Conservation (phyloP, 306 rosid species). For the Rosa rugosa region DNA sequence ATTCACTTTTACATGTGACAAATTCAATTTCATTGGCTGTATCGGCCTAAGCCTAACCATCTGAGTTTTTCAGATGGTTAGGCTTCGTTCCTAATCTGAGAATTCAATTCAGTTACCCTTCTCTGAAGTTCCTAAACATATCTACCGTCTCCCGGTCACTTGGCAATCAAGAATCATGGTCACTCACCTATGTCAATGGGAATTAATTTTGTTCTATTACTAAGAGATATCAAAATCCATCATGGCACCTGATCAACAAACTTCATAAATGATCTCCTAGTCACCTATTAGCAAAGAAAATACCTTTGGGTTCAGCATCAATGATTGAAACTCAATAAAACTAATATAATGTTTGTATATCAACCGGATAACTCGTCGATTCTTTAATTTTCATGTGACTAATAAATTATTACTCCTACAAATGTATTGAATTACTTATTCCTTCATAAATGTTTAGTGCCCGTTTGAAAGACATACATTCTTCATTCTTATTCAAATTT, state of each 20-base stretch:
- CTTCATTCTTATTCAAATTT: too few species aligned
- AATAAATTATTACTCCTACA: background rate
- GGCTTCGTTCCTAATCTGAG: background rate
- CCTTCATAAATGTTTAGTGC: too few species aligned
- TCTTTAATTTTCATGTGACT: background rate
- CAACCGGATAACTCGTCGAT: background rate
- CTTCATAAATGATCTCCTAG: background rate
- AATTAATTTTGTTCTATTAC: too few species aligned
- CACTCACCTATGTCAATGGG: background rate
- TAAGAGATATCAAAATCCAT: background rate
- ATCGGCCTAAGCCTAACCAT: background rate
- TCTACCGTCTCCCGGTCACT: background rate
- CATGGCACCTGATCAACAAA: background rate
- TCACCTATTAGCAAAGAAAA: too few species aligned
- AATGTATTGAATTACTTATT: background rate
- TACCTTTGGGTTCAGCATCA: background rate
- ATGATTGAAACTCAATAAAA: background rate
- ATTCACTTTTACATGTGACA: slow-evolving; percentile 3
- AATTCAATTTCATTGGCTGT: background rate
- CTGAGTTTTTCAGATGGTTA: too few species aligned
- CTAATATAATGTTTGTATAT: background rate
- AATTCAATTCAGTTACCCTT: background rate
- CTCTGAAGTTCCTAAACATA: background rate
- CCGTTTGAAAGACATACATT: too few species aligned
- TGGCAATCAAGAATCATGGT: background rate